Evolutionary conservation across 1,284 basidiomycete genomes (phyloP), one percentile per base, ranked within the genome.

Genomic region (Athelia sp.): DNA sequence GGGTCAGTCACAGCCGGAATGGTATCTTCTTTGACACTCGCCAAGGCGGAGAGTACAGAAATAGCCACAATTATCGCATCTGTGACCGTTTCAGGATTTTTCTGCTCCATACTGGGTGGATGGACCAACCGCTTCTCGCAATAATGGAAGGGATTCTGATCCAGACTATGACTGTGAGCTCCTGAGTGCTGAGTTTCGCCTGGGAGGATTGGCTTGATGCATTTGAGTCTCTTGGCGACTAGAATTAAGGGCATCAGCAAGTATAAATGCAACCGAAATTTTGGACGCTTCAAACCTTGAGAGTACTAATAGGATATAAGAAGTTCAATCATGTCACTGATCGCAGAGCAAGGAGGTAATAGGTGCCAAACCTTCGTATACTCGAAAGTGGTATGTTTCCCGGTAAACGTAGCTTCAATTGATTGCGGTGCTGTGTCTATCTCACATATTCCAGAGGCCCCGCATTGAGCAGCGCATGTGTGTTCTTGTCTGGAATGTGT

Each of bases 351-450:
- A 2, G 57, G 79, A 13, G 76, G 84, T 3, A 66, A 59, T 6
- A n/a, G n/a, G 73, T 73, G 32, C 69, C 82, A 1, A 76, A 83
- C 55, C 64, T 85, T 8, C 82, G 82, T 2, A 56, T 81, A 3
- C 53, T 76, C 32, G 79, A 84, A 67, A 81, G 79, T 57, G 63
- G 63, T 1, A 64, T 82, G 54, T 75, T 80, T 49, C 81, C 81
- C 9, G 80, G 78, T 0, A 52, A 83, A 84, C 0, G 78, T 81
- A 1, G 75, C 75, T 53, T 81, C 73, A 26, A 84, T 72, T 0
- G 80, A 77, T 49, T 78, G 71, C 0, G 81, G 82, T 0, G 72
- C 65, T 0, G 74, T 79, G 32, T 79, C 78, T 4, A 84, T 81
- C 49, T 81, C 70, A 50, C 80, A 82, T 21, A 78, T 76, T 0